Conservation (phyloP, 371 early-diverging fungal species). For the Mucor ambiguus region DNA sequence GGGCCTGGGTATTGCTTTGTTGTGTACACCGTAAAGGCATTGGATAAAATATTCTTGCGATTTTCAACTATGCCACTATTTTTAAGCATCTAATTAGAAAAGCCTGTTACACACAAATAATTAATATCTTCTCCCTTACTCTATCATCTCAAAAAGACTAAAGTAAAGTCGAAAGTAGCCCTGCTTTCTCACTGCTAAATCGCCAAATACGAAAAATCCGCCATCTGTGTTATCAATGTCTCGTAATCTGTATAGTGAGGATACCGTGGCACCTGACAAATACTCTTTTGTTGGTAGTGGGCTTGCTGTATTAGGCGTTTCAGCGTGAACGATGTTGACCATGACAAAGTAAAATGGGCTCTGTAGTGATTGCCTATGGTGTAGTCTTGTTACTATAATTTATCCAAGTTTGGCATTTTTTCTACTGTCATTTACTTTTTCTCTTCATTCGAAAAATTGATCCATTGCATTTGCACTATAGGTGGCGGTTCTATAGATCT, state of each 20-base stretch:
- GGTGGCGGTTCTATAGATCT: conserved; percentile 54
- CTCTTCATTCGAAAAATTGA: conserved; percentile 34
- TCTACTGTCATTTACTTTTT: conserved; percentile 36
- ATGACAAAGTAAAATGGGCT: conserved; percentile 52
- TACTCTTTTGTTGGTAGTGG: conserved; percentile 31
- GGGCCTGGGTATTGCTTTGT: conserved; percentile 94
- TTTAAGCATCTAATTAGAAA: neutral
- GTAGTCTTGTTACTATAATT: neutral
- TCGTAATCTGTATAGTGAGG: conserved; percentile 47
- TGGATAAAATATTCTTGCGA: conserved; percentile 49
- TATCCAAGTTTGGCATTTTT: neutral
- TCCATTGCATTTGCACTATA: conserved; percentile 44
- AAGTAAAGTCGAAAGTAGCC: conserved; percentile 87
- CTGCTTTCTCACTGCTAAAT: conserved; percentile 87
- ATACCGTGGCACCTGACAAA: conserved; percentile 48
- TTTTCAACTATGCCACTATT: conserved; percentile 38
- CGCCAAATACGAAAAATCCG: conserved; percentile 96
- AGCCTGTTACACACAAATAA: conserved; percentile 5
- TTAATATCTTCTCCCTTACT: conserved; percentile 44
- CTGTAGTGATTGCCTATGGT: conserved; percentile 47
- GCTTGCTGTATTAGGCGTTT: conserved; percentile 11
- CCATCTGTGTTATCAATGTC: conserved; percentile 68
- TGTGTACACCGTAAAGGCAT: conserved; percentile 79
- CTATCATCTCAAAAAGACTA: conserved; percentile 84
- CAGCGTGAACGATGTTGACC: conserved; percentile 37